Conservation (phyloP, 2,329 filamentous ascomycete species). For the Ilyonectria sp. region DNA sequence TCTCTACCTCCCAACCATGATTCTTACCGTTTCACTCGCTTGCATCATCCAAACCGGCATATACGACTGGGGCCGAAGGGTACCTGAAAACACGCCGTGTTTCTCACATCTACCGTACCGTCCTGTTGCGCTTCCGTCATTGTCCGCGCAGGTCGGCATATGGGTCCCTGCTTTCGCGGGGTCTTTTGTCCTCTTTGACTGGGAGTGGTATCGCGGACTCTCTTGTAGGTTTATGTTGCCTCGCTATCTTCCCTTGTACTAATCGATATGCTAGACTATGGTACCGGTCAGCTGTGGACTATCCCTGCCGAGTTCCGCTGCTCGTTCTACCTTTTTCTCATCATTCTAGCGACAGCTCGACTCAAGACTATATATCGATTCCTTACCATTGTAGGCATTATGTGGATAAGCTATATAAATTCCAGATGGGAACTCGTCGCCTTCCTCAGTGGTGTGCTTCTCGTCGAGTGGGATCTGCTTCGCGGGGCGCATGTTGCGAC, state of each 20-base stretch:
- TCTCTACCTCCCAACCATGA: conserved; percentile 65
- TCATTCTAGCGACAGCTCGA: conserved; percentile 64
- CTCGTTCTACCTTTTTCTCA: conserved; percentile 70
- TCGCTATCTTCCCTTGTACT: conserved; percentile 1
- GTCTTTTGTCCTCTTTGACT: too few relatives aligned
- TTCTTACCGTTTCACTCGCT: conserved; percentile 65
- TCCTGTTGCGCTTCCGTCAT: conserved; percentile 43
- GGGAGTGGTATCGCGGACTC: too few relatives aligned
- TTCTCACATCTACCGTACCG: conserved; percentile 61
- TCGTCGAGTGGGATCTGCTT: conserved; percentile 70
- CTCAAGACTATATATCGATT: conserved; percentile 61
- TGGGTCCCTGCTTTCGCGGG: too few relatives aligned
- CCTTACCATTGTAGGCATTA: conserved; percentile 57
- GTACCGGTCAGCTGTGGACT: conserved; percentile 72
- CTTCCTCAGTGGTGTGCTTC: conserved; percentile 67
- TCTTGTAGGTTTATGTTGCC: too few relatives aligned
- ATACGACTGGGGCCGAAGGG: conserved; percentile 65
- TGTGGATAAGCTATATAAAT: conserved; percentile 62
- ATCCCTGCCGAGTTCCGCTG: conserved; percentile 74
- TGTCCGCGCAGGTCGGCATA: too few relatives aligned
- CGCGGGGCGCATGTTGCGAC: conserved; percentile 58
- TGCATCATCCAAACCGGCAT: conserved; percentile 60
- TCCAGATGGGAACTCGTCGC: conserved; percentile 70
- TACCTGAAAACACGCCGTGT: conserved; percentile 55
- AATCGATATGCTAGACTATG: conserved; percentile 61